Evolutionary conservation across 2,329 filamentous ascomycete genomes (phyloP), one percentile per base, ranked within the genome.

Genomic region (Akanthomyces uredinophilus): DNA sequence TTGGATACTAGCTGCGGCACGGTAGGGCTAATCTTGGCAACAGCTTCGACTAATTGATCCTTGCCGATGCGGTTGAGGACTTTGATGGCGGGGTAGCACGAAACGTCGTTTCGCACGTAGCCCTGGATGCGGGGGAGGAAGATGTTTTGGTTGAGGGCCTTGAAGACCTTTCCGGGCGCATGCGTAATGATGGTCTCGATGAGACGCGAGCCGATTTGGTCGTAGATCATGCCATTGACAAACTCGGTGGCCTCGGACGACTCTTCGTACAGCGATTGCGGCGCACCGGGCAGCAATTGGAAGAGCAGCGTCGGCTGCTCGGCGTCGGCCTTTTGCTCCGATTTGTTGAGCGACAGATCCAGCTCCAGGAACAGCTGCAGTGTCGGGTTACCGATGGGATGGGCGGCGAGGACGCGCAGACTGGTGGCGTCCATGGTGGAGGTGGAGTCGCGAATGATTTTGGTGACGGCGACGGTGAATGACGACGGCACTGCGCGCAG

Each of bases 361-460:
- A 99, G 80, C 70, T 93, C 91, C 4, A 99, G 79, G 35, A 99
- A 80, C 1, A 98, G 83, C 72, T 98, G 95, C n/a, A 99, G 81
- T 0, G 92, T 90, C 0, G 95, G 95, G 70, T 96, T 97, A 53
- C 92, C 95, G 1, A 94, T 90, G 5, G 91, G 91, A 70, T 98
- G 94, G 22, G 87, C 92, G 1, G 94, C 91, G 62, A 99, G 80
- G 2, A 95, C 87, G 32, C 92, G 87, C 32, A 98, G 82, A 68
- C 92, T 90, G 4, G 89, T 91, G 2, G 89, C 83, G 71, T 95
- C 92, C 68, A 97, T 82, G 1, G 84, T 85, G 1, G 87, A 81
- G 11, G 91, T 87, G 54, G 91, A 89, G 68, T 92, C 90, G 49
- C 80, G 79, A 67, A 97, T 90, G 66, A 97, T 89, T 73, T 96